Conservation (phyloP, 805 yeast genomes). For the Yamadazyma scolyti region DNA sequence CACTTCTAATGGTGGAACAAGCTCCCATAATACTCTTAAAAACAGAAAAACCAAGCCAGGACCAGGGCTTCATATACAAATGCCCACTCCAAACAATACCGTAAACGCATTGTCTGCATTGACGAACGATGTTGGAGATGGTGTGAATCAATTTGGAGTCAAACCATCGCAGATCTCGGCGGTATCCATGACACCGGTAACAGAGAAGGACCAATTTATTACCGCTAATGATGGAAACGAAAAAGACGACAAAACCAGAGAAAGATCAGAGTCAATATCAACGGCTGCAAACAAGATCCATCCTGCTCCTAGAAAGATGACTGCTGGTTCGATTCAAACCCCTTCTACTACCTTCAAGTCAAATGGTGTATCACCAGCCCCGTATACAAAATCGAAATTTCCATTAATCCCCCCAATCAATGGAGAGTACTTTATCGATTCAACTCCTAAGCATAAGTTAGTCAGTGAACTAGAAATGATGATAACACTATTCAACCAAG, state of each 20-base stretch:
- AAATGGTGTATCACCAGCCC: constrained; percentile 3
- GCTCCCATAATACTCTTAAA: too few relatives aligned
- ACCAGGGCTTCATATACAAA: constrained; percentile 56
- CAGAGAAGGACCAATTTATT: constrained; percentile 46
- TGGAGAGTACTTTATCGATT: constrained; percentile 35
- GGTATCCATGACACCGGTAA: constrained; percentile 76
- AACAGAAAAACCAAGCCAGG: constrained; percentile 10
- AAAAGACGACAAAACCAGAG: constrained; percentile 11
- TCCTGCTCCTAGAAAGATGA: constrained; percentile 13
- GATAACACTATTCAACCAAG: constrained; percentile 34
- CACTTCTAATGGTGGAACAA: not conserved
- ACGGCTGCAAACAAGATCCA: constrained; percentile 1
- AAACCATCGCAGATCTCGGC: constrained; percentile 52
- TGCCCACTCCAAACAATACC: constrained; percentile 64
- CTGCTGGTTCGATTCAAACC: constrained; percentile 4
- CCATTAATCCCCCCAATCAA: constrained; percentile 35
- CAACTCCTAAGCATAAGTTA: constrained; percentile 31
- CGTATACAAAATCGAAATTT: constrained; percentile 16
- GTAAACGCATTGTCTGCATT: constrained; percentile 33
- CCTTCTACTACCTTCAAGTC: constrained; percentile 3
- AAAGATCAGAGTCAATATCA: constrained; percentile 13
- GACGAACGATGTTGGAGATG: constrained; percentile 32
- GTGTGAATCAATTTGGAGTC: constrained; percentile 65
- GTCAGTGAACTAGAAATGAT: constrained; percentile 34
- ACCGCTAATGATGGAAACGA: constrained; percentile 6